Percentiles rank a stretch among this genome's conserved stretches.
phyloP scores from a whole-genome alignment of 192 early-diverging fungal genomes.

The Glomus cerebriforme region DNA sequence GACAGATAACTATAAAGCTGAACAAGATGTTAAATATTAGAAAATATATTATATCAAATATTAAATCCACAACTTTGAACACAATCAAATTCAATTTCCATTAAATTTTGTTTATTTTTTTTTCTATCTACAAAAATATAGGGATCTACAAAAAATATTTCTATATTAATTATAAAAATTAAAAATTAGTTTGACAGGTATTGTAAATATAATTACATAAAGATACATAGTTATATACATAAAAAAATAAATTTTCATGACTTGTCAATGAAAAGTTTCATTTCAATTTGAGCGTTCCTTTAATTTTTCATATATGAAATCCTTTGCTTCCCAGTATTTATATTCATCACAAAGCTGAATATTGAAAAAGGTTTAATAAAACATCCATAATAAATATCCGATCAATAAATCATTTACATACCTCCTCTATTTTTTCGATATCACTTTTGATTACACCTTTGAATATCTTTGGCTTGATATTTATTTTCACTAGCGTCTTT shows the following conservation, averaged over 20 bases:
- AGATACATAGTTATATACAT: slow-evolving; percentile 28
- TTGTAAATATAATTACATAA: slow-evolving; percentile 25
- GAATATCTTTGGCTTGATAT: too few species aligned
- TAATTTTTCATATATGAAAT: slow-evolving; percentile 32
- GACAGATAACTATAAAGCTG: too few species aligned
- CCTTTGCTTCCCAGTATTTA: too few species aligned
- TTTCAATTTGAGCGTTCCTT: slow-evolving; percentile 6
- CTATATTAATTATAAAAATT: slow-evolving; percentile 32
- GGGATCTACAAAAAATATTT: slow-evolving; percentile 28
- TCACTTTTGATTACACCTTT: too few species aligned
- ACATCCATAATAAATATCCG: too few species aligned
- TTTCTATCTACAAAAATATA: slow-evolving; percentile 26
- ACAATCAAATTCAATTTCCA: slow-evolving; percentile 29
- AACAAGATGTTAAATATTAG: too few species aligned
- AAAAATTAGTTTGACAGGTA: slow-evolving; percentile 17
- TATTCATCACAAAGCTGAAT: too few species aligned
- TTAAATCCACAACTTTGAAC: slow-evolving; percentile 28
- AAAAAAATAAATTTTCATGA: slow-evolving; percentile 30
- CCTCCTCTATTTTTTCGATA: too few species aligned
- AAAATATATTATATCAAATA: too few species aligned
- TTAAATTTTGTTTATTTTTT: slow-evolving; percentile 31
- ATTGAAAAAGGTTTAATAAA: too few species aligned
- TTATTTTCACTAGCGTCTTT: too few species aligned
- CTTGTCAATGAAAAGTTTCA: slow-evolving; percentile 26
- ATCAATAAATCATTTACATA: too few species aligned